Conservation (phyloP, 2,329 filamentous ascomycete genomes). For the Fusarium coffeatum region DNA sequence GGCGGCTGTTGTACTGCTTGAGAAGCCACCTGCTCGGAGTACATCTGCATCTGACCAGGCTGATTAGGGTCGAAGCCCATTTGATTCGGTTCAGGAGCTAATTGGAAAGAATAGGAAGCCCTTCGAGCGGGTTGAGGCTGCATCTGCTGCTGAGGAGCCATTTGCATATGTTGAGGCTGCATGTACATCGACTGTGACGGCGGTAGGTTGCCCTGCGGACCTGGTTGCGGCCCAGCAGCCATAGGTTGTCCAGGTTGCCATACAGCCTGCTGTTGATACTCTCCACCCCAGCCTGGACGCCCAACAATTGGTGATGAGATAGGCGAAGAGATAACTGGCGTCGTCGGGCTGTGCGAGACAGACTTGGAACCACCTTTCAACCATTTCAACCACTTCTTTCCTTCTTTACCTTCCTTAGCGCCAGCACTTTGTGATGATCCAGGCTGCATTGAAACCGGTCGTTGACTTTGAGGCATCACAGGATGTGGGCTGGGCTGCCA, state of each 20-base stretch:
- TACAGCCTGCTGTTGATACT: slow-evolving; percentile 36
- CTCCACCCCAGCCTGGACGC: slow-evolving; percentile 35
- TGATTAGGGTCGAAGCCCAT: slow-evolving; percentile 8
- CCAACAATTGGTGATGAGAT: slow-evolving; percentile 13
- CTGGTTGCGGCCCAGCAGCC: not conserved
- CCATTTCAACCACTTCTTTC: slow-evolving; percentile 46
- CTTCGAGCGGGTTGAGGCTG: slow-evolving; percentile 8
- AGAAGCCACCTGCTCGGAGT: slow-evolving; percentile 1
- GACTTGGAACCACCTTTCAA: slow-evolving; percentile 43
- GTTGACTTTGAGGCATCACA: slow-evolving; percentile 17
- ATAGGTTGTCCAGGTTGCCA: slow-evolving; percentile 41
- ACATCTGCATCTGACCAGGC: not conserved
- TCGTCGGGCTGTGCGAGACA: slow-evolving; percentile 35
- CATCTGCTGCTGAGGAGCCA: not conserved
- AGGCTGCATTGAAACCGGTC: slow-evolving; percentile 37
- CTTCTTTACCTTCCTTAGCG: slow-evolving; percentile 38
- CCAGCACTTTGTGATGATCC: slow-evolving; percentile 30
- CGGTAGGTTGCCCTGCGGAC: slow-evolving; percentile 11
- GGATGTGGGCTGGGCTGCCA: slow-evolving; percentile 36
- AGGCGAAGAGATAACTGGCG: slow-evolving; percentile 22
- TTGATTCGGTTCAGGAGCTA: not conserved
- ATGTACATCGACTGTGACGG: slow-evolving; percentile 4
- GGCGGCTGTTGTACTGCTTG: not conserved
- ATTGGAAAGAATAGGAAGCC: slow-evolving; percentile 9
- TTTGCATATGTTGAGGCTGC: not conserved